Base-by-base conservation (phyloP, 176 grass and related monocot genomes). In the Elaeis guineensis region DNA sequence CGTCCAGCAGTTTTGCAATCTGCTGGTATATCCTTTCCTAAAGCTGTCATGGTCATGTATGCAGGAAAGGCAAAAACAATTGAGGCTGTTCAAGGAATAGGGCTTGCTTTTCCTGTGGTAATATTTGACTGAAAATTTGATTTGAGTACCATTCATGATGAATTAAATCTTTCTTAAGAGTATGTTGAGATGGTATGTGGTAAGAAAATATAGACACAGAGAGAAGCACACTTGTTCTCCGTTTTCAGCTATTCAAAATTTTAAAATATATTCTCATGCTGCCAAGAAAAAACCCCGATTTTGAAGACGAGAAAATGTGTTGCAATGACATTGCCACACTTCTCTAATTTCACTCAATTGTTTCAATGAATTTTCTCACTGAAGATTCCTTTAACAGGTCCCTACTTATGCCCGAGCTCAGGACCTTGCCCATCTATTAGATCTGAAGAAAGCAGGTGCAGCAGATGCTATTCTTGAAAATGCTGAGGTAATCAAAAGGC, bases 21-120 rank as follows among this genome's bases (percentile, higher is more conserved):
- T 57, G 93, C 93, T 49, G 84, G 93, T 64, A 72, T 98, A 88
- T 83, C 87, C n/a, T 83, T 82, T 78, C 93, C 87, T 52, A 92
- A 98, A 86, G 93, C 87, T 78, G 79, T 98, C 52, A 91, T 98
- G 87, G 54, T 92, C 59, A 98, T 98, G 93, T 83, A 98, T 63
- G 80, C 83, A 1, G 87, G 80, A 65, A 90, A 85, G 25, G 79
- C 85, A 69, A 85, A 71, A 58, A 89, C 93, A 26, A 67, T 81
- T 20, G 87, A 83, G 49, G 64, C 93, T 62, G 87, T 98, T 51
- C 85, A 81, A 73, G 89, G 84, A 80, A 73, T 98, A 54, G 73
- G 87, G n/a, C 81, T 92, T 83, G 84, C 93, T 81, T 98, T 98
- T 83, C 79, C 87, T 57, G 81, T 66, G 55, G 93, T 89, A 89